These are phyloP conservation scores for Ogataea haglerorum DNA, from an alignment of 805 yeast genomes.

Conservation along the genomic window DNA sequence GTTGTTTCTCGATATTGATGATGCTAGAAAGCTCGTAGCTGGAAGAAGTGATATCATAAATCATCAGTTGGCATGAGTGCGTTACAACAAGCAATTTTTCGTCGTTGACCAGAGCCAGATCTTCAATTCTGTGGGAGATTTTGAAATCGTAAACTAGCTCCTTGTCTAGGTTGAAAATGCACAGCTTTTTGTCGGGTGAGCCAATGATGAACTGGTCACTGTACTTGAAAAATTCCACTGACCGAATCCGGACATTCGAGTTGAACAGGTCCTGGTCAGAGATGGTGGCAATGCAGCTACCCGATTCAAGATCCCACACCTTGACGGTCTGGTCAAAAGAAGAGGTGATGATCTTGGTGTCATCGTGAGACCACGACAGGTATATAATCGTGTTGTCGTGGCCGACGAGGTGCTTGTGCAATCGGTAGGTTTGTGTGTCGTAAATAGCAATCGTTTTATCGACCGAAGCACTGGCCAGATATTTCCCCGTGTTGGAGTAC, in stretches of 20 bases:
- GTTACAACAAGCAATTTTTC: conserved; percentile 62
- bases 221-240: conserved; percentile 65
- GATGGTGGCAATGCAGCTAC: conserved; percentile 22
- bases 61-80: conserved; percentile 56
- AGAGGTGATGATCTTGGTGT: conserved; percentile 62
- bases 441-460: conserved; percentile 65
- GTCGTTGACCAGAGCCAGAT: conserved; percentile 62
- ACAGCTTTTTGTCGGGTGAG: conserved; percentile 68
- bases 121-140: conserved; percentile 52
- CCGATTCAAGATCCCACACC: conserved; percentile 59
- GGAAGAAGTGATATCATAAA: conserved; percentile 46
- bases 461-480: conserved; percentile 71
- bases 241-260: conserved; percentile 38
- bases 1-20: conserved; percentile 50
- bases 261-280: conserved; percentile 20
- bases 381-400: conserved; percentile 57
- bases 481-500: conserved; percentile 74
- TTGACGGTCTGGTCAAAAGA: conserved; percentile 68
- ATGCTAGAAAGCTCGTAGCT: conserved; percentile 28
- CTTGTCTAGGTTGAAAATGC: conserved; percentile 41
- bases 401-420: conserved; percentile 38
- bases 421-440: conserved; percentile 50
- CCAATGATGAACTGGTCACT: conserved; percentile 57
- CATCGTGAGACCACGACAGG: conserved; percentile 75
- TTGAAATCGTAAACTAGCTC: conserved; percentile 25